Conservation (phyloP, 371 early-diverging fungal species). For the Neoconidiobolus thromboides region DNA sequence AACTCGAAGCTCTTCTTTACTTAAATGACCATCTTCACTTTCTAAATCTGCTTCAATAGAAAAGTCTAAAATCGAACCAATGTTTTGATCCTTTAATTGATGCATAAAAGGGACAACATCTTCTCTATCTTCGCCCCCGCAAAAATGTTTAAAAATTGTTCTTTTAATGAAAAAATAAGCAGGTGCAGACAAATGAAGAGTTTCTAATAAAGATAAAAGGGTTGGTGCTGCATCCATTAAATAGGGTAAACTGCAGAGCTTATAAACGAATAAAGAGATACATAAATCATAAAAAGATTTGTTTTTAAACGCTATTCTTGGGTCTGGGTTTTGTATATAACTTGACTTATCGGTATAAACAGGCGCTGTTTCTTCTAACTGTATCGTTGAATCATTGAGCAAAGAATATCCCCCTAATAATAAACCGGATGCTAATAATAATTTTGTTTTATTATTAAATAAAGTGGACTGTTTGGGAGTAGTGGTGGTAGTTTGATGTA, state of each 20-base stretch:
- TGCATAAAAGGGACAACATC: slow-evolving; percentile 76
- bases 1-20: slow-evolving; percentile 16
- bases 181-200: slow-evolving; percentile 26
- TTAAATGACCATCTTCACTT: slow-evolving; percentile 19
- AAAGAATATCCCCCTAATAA: too few species aligned
- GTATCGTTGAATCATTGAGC: too few species aligned
- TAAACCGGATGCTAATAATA: too few species aligned
- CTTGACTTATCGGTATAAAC: too few species aligned
- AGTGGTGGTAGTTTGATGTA: too few species aligned
- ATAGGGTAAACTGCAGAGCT: slow-evolving; percentile 38
- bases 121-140: slow-evolving; percentile 74
- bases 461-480: too few species aligned
- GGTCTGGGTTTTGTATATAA: slow-evolving; percentile 8
- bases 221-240: slow-evolving; percentile 46
- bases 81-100: slow-evolving; percentile 33
- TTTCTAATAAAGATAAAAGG: slow-evolving; percentile 40
- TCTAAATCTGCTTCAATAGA: slow-evolving; percentile 77
- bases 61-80: slow-evolving; percentile 75
- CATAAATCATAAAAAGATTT: slow-evolving; percentile 39
- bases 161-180: slow-evolving; percentile 51
- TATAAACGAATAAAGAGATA: slow-evolving; percentile 55
- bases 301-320: slow-evolving; percentile 24
- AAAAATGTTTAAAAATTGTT: slow-evolving; percentile 82
- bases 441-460: too few species aligned
- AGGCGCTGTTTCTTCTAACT: too few species aligned